Conservation (phyloP, 2,329 filamentous ascomycete genomes). For the Fusarium sp. region DNA sequence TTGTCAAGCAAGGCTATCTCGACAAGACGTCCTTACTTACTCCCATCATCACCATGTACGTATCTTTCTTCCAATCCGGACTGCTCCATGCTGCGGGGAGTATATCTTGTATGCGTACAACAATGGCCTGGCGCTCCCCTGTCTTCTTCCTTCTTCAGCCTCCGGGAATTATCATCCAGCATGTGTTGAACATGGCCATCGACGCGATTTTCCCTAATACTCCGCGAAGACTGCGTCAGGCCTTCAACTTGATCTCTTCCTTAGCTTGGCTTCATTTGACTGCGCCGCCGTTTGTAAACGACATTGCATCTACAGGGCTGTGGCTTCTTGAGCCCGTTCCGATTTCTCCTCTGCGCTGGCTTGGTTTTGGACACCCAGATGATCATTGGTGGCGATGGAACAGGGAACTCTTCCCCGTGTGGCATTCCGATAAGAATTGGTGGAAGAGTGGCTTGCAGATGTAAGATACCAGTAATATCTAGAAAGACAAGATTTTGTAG, state of each 20-base stretch:
- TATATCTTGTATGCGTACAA: conserved; percentile 72
- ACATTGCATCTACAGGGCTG: conserved; percentile 80
- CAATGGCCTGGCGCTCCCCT: conserved; percentile 68
- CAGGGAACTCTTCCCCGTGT: conserved; percentile 65
- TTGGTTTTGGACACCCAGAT: conserved; percentile 74
- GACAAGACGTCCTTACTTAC: conserved; percentile 48
- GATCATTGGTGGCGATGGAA: conserved; percentile 80
- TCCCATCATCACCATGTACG: conserved; percentile 50
- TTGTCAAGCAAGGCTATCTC: conserved; percentile 61
- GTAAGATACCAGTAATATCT: conserved; percentile 32
- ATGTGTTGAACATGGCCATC: conserved; percentile 54
- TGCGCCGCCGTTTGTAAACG: conserved; percentile 77
- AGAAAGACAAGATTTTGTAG: not conserved
- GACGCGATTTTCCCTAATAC: conserved; percentile 55
- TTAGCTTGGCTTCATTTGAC: conserved; percentile 79
- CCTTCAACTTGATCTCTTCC: conserved; percentile 74
- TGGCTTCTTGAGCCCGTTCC: conserved; percentile 91
- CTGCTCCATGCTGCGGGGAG: conserved; percentile 81
- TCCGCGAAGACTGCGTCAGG: conserved; percentile 64
- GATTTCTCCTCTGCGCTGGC: conserved; percentile 76
- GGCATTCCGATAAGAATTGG: conserved; percentile 76
- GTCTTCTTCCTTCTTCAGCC: conserved; percentile 82
- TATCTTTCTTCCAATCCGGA: conserved; percentile 75
- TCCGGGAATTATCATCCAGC: conserved; percentile 76
- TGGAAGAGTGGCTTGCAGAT: conserved; percentile 62